Base-by-base conservation (phyloP, 2,329 filamentous ascomycete species). In the Hymenotorrendiella dingleyae region DNA sequence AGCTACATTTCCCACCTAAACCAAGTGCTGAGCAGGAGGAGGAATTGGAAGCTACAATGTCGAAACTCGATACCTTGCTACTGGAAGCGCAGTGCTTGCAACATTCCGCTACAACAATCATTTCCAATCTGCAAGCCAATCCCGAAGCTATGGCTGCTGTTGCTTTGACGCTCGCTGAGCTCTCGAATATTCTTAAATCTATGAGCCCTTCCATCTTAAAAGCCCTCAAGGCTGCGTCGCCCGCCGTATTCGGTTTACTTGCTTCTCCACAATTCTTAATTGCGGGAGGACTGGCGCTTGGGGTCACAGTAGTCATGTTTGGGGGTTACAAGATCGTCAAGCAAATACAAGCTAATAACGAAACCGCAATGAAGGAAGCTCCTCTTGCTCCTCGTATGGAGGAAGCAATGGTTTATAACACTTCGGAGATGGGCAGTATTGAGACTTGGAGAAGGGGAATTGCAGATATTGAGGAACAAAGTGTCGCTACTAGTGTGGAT, bases 241-340 rank as follows among this genome's bases (percentile, higher is more conserved):
- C 93, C 0, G 84, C 86, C 6, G 82, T 95, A 16, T 91, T 95
- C 55, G 86, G 84, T 0, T 74, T 98, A 17, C 76, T 98, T 3
- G 82, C 87, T 0, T 90, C 84, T 43, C 93, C 93, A 1, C 88
- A 98, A 59, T 98, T 98, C 61, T 77, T 96, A 50, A 95, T 98
- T 56, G 89, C 89, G 4, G 88, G 86, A 1, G 86, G 90, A 32
- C 80, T 95, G 11, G 87, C 86, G 1, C 81, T 95, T 0, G 93
- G 93, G 11, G 82, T 95, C n/a, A 97, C 93, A 0, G 82, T 97
- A 7, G 87, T 98, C 56, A 90, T 93, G 62, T 87, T 98, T 47
- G 93, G 93, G 41, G 91, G 93, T 4, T 97, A 88, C 76, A 97
- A 95, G 68, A 96, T 98, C 62, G 82, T 98, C 66, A 94, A 96